Evolutionary conservation across 257 asterid species (phyloP), one percentile per base, ranked within the genome.

Genomic region (Solanum infundibuliforme): DNA sequence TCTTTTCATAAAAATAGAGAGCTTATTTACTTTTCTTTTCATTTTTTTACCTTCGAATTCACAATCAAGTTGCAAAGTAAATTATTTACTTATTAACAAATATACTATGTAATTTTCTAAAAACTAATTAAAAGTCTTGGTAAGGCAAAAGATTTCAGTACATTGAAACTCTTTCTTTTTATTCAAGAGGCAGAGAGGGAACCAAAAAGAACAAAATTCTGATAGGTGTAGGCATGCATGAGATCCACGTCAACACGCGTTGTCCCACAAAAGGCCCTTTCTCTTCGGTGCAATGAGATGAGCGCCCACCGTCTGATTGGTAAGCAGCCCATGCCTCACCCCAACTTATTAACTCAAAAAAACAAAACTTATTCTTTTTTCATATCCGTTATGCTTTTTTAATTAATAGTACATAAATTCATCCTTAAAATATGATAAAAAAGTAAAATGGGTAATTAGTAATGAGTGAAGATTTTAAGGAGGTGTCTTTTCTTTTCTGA

Each of bases 221-320:
- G 86, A 88, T 89, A 90, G 92, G 91, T 90, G 92, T 89, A 72
- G 71, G 75, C 90, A 83, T 90, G 94, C 94, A 90, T 89, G 93
- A 74, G 34, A 43, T 84, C 89, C 89, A 82, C 65, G 84, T 20
- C 35, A 88, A 65, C 92, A 90, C 91, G 91, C 92, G 91, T 89
- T 86, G 29, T 66, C 77, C 86, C 48, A 21, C 71, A 36, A 92
- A 87, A 71, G 69, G 89, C 11, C 16, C 27, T 43, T 86, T 86
- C 72, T 60, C 86, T 46, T 89, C 85, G 88, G 91, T 89, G 92
- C 91, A 55, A 88, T 87, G 88, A 87, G 79, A 66, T 38, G 25
- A 77, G 62, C 20, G 87, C 86, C 88, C 83, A 69, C 91, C 90
- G 86, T 74, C 41, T 39, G 21, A 60, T 88, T 41, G 58, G 86